phyloP scores from a whole-genome alignment of 805 yeast species.

The Suhomyces pyralidae region DNA sequence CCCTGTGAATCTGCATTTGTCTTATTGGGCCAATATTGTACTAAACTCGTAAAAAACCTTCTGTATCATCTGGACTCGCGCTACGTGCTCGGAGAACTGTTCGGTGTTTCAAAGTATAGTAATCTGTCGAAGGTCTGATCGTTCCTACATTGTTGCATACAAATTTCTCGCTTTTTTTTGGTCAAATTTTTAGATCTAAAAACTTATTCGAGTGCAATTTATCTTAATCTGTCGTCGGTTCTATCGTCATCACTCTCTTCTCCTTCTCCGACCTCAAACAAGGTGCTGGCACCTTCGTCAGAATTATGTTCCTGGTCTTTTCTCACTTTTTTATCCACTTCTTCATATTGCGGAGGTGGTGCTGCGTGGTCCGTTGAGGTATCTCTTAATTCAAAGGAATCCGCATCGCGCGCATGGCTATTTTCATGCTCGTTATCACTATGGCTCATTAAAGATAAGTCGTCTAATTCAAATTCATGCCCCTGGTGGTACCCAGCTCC shows the following conservation, averaged over 20 bases:
- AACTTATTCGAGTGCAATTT: neutral
- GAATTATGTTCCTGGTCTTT: slow-evolving; percentile 4
- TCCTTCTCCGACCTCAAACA: slow-evolving; percentile 41
- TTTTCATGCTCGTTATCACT: slow-evolving; percentile 36
- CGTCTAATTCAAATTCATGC: slow-evolving; percentile 59
- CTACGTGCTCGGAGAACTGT: neutral
- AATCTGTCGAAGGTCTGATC: neutral
- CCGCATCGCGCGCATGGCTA: slow-evolving; percentile 17
- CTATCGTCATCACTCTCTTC: slow-evolving; percentile 10
- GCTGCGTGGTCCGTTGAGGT: slow-evolving; percentile 6
- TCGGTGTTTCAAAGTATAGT: neutral
- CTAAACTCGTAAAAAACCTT: neutral
- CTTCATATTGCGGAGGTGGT: slow-evolving; percentile 34
- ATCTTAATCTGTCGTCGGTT: slow-evolving; percentile 9
- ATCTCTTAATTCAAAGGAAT: slow-evolving; percentile 39
- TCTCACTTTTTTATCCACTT: slow-evolving; percentile 12
- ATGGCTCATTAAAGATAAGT: slow-evolving; percentile 51
- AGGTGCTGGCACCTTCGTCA: slow-evolving; percentile 26
- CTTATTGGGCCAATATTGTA: neutral
- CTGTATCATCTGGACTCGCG: neutral
- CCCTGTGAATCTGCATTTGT: neutral
- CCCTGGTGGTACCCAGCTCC: slow-evolving; percentile 26
- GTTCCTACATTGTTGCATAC: neutral
- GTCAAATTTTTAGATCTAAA: neutral
- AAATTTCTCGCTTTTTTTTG: neutral